phyloP scores from a whole-genome alignment of 1,284 basidiomycete species.

The Tilletia setariae region DNA sequence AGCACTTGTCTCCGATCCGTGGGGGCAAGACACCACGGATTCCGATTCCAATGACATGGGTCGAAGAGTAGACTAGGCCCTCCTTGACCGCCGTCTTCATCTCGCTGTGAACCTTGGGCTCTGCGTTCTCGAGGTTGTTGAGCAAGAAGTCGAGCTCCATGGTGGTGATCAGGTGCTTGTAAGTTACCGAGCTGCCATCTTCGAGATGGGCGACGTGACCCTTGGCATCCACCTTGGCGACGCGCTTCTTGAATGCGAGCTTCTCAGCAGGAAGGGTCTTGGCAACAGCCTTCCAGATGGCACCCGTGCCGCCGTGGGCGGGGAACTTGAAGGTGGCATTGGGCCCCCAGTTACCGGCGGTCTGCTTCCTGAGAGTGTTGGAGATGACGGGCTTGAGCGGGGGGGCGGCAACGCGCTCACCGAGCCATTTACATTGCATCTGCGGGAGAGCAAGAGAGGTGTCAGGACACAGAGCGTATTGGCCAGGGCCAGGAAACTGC shows the following conservation, averaged over 20 bases:
- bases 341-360: slow-evolving; percentile 61
- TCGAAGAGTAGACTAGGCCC: slow-evolving; percentile 58
- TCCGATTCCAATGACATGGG: slow-evolving; percentile 61
- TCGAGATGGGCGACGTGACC: slow-evolving; percentile 56
- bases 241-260: slow-evolving; percentile 56
- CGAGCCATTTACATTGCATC: slow-evolving; percentile 63
- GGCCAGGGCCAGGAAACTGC: too few relatives aligned
- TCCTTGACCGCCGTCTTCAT: slow-evolving; percentile 54
- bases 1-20: slow-evolving; percentile 61
- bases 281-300: slow-evolving; percentile 61
- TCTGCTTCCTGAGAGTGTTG: slow-evolving; percentile 60
- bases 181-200: slow-evolving; percentile 57
- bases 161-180: slow-evolving; percentile 59
- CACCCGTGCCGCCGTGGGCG: slow-evolving; percentile 60
- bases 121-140: slow-evolving; percentile 50
- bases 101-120: slow-evolving; percentile 54
- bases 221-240: slow-evolving; percentile 56
- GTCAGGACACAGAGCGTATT: background rate
- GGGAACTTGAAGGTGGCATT: slow-evolving; percentile 62
- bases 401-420: slow-evolving; percentile 61
- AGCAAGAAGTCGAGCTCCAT: slow-evolving; percentile 58
- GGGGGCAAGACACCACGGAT: slow-evolving; percentile 58
- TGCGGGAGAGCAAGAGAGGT: slow-evolving; percentile 20
- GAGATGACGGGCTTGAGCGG: slow-evolving; percentile 59
- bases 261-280: slow-evolving; percentile 56